These are phyloP conservation scores for Oryza australiensis DNA, from an alignment of 176 grass and related monocot species.

Conservation along the genomic window DNA sequence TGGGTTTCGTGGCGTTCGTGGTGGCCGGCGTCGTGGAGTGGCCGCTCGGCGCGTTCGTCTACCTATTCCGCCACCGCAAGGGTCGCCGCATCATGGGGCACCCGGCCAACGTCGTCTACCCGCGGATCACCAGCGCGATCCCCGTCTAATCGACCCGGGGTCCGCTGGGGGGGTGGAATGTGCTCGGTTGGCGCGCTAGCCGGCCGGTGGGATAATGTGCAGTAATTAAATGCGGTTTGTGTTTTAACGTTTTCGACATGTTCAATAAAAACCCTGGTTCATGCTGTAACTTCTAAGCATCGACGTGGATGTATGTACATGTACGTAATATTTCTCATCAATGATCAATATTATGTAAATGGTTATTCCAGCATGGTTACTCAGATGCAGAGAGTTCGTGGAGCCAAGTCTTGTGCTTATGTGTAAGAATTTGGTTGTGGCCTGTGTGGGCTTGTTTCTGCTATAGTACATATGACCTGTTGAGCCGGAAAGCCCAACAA, in stretches of 20 bases:
- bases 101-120: slow-evolving; percentile 78
- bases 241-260: not conserved
- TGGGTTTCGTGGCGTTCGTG: slow-evolving; percentile 82
- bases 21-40: slow-evolving; percentile 74
- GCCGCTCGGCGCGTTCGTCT: slow-evolving; percentile 79
- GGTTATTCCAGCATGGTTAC: not conserved
- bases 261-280: slow-evolving; percentile 6
- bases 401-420: no score
- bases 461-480: no score
- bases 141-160: slow-evolving; percentile 49
- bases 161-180: no score
- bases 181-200: no score
- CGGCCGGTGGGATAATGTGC: not conserved
- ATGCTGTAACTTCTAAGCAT: not conserved
- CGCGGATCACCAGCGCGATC: slow-evolving; percentile 50
- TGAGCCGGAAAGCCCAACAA: no score
- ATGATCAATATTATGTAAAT: no score
- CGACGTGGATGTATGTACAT: not conserved
- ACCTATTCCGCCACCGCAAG: slow-evolving; percentile 78
- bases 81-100: slow-evolving; percentile 95
- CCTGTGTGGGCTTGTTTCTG: no score
- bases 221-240: not conserved
- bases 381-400: no score
- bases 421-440: no score
- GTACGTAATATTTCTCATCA: not conserved